phyloP scores from a whole-genome alignment of 345 rosid species.

The Populus simonii region DNA sequence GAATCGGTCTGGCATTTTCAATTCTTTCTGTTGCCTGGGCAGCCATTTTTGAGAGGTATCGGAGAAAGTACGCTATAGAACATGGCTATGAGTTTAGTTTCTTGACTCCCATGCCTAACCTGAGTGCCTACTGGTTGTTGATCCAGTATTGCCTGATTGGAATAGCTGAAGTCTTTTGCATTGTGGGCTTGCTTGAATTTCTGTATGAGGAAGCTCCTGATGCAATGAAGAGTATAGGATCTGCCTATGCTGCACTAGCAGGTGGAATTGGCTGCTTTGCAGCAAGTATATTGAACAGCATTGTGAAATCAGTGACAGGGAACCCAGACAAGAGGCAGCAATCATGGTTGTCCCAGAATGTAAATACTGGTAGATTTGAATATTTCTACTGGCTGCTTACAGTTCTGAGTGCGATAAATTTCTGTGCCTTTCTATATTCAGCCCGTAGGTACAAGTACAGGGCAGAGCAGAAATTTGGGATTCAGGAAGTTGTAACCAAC shows the following conservation, averaged over 20 bases:
- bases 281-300: slow-evolving; percentile 70
- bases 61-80: slow-evolving; percentile 64
- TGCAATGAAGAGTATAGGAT: slow-evolving; percentile 97
- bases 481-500: slow-evolving; percentile 18
- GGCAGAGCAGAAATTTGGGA: slow-evolving; percentile 30
- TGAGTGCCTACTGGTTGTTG: slow-evolving; percentile 79
- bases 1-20: slow-evolving; percentile 71
- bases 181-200: slow-evolving; percentile 76
- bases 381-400: slow-evolving; percentile 76
- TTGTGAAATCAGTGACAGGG: slow-evolving; percentile 62
- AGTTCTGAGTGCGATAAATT: slow-evolving; percentile 60
- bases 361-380: slow-evolving; percentile 76
- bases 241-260: slow-evolving; percentile 82
- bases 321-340: slow-evolving; percentile 28
- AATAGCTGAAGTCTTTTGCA: slow-evolving; percentile 82
- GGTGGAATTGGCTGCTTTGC: slow-evolving; percentile 85
- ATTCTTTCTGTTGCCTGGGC: slow-evolving; percentile 71
- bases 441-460: slow-evolving; percentile 69
- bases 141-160: slow-evolving; percentile 85
- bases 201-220: slow-evolving; percentile 92
- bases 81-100: slow-evolving; percentile 56
- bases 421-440: slow-evolving; percentile 55
- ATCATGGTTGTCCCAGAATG: slow-evolving; percentile 84
- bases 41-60: slow-evolving; percentile 65
- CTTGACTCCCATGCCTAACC: slow-evolving; percentile 57